phyloP scores from a whole-genome alignment of 2,329 filamentous ascomycete genomes.

The Acephala macrosclerotiorum region DNA sequence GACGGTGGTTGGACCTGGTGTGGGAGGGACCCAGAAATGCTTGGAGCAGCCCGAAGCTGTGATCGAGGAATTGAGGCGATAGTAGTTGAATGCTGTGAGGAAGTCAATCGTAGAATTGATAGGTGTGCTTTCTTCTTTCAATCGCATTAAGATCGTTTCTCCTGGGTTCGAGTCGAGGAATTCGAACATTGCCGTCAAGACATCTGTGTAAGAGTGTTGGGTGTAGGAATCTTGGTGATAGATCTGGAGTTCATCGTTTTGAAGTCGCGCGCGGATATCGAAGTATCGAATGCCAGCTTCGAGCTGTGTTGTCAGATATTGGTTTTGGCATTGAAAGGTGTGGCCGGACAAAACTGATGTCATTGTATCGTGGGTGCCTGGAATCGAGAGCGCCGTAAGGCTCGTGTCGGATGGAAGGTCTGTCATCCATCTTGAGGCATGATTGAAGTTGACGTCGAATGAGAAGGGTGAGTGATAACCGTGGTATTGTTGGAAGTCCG shows the following conservation, averaged over 20 bases:
- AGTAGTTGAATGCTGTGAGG: slow-evolving; percentile 53
- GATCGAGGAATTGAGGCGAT: slow-evolving; percentile 46
- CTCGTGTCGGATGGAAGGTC: slow-evolving; percentile 49
- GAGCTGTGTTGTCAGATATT: slow-evolving; percentile 53
- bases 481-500: slow-evolving; percentile 34
- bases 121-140: slow-evolving; percentile 55
- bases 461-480: slow-evolving; percentile 49
- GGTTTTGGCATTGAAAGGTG: slow-evolving; percentile 55
- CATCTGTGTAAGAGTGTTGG: slow-evolving; percentile 52
- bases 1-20: slow-evolving; percentile 24
- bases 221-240: slow-evolving; percentile 56
- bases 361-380: slow-evolving; percentile 62
- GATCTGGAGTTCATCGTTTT: slow-evolving; percentile 52
- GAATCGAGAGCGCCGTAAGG: slow-evolving; percentile 55
- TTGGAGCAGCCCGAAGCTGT: slow-evolving; percentile 47
- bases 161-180: slow-evolving; percentile 55
- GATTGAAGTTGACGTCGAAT: slow-evolving; percentile 49
- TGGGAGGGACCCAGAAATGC: slow-evolving; percentile 48
- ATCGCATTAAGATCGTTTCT: slow-evolving; percentile 57
- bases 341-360: slow-evolving; percentile 51
- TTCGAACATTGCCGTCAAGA: slow-evolving; percentile 52
- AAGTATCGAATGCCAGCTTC: slow-evolving; percentile 56
- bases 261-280: slow-evolving; percentile 55
- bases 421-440: slow-evolving; percentile 53
- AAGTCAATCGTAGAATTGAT: slow-evolving; percentile 48